These are phyloP conservation scores for Penicillium cosmopolitanum DNA, from an alignment of 495 filamentous ascomycete species.

Conservation along the genomic window DNA sequence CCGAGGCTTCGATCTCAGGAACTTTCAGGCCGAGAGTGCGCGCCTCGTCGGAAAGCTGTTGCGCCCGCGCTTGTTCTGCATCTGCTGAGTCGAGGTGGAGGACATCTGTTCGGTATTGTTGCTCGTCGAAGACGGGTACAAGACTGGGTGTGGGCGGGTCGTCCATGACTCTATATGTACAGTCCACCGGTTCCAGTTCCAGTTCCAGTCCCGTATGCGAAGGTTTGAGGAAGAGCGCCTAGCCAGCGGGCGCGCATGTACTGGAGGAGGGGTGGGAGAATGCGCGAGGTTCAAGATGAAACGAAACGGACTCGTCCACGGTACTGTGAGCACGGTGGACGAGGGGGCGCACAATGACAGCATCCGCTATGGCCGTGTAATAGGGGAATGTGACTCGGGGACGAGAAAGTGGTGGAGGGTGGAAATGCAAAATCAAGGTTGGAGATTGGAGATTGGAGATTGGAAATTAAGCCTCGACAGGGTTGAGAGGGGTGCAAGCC, in stretches of 20 bases:
- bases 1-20: constrained; percentile 42
- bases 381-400: constrained; percentile 10
- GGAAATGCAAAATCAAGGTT: background rate
- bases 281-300: constrained; percentile 9
- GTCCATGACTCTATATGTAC: constrained; percentile 16
- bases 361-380: constrained; percentile 34
- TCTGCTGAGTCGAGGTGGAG: constrained; percentile 40
- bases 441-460: background rate
- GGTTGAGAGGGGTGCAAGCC: constrained; percentile 10
- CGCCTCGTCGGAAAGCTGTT: constrained; percentile 44
- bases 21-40: constrained; percentile 43
- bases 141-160: background rate
- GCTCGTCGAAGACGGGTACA: constrained; percentile 34
- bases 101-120: constrained; percentile 45
- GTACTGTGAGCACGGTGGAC: constrained; percentile 42
- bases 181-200: too few species aligned
- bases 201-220: constrained; percentile 17
- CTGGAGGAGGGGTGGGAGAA: constrained; percentile 9
- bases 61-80: constrained; percentile 40
- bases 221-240: constrained; percentile 21
- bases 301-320: constrained; percentile 41
- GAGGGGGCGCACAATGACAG: constrained; percentile 38
- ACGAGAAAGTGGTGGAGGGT: constrained; percentile 3
- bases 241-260: constrained; percentile 33
- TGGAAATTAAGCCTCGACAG: background rate